These are phyloP conservation scores for Glycyrrhiza uralensis DNA, from an alignment of 306 rosid species.

Conservation along the genomic window DNA sequence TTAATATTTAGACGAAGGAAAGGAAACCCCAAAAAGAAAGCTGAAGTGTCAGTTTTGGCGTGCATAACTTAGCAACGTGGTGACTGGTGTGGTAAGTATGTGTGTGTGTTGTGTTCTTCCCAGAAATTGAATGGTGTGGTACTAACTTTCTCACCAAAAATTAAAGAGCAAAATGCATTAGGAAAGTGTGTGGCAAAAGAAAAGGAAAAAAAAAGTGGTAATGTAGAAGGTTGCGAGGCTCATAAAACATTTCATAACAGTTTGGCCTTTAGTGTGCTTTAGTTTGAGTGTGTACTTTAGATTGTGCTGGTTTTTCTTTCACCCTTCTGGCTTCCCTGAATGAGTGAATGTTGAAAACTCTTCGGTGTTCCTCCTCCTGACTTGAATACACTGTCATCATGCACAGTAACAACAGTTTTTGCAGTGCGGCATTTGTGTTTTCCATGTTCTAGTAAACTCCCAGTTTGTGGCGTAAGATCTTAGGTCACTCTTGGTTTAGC, in stretches of 20 bases:
- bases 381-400: conserved; percentile 29
- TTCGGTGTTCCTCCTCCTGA: too few species aligned
- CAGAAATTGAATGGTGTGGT: conserved; percentile 39
- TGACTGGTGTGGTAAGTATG: not conserved
- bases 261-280: conserved; percentile 31
- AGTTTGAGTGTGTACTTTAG: not conserved
- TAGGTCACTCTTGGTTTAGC: conserved; percentile 23
- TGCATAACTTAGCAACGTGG: conserved; percentile 58
- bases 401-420: conserved; percentile 20
- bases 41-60: conserved; percentile 74
- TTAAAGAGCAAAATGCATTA: conserved; percentile 8
- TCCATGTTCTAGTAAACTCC: conserved; percentile 35
- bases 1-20: not conserved
- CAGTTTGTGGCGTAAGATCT: conserved; percentile 26
- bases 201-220: conserved; percentile 14
- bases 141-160: conserved; percentile 32
- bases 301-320: conserved; percentile 8
- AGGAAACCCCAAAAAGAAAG: conserved; percentile 36
- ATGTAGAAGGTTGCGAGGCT: conserved; percentile 3
- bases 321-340: conserved; percentile 26
- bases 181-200: conserved; percentile 15
- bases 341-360: conserved; percentile 14
- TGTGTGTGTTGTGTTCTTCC: conserved; percentile 10
- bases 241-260: conserved; percentile 34
- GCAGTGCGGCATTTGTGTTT: conserved; percentile 26